phyloP scores from a whole-genome alignment of 768 basidiomycete genomes.

The Sutorius australiensis region DNA sequence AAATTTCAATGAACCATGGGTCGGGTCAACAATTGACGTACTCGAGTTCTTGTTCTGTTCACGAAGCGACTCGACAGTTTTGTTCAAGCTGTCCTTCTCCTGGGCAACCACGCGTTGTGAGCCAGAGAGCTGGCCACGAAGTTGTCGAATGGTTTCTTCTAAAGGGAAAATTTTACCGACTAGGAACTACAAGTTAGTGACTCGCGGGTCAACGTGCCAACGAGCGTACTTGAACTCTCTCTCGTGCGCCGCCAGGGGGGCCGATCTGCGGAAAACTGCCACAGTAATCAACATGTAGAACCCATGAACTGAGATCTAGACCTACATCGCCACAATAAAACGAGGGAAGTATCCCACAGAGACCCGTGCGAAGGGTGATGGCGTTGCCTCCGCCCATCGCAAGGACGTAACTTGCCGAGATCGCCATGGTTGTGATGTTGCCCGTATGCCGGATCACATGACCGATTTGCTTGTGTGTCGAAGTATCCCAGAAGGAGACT shows the following conservation, averaged over 20 bases:
- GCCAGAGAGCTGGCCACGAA: background rate
- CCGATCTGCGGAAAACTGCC: background rate
- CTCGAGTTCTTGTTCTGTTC: too few species aligned
- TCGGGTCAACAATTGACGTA: too few species aligned
- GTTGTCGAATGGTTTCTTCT: background rate
- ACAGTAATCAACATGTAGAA: background rate
- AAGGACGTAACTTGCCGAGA: background rate
- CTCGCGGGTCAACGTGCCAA: background rate
- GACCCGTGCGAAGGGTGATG: background rate
- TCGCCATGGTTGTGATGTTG: background rate
- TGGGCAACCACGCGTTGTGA: background rate
- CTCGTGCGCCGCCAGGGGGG: too few species aligned
- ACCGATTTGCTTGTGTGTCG: background rate
- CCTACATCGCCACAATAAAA: background rate
- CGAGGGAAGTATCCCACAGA: background rate
- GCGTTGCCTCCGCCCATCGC: too few species aligned
- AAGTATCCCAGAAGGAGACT: background rate
- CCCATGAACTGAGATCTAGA: background rate
- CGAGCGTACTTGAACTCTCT: background rate
- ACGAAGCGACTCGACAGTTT: too few species aligned
- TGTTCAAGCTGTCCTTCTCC: background rate
- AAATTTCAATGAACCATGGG: background rate
- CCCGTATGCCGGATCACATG: background rate
- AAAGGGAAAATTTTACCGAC: background rate
- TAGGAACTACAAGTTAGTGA: background rate